Conservation (phyloP, 2,329 filamentous ascomycete genomes). For the Pestalotiopsis sp. region DNA sequence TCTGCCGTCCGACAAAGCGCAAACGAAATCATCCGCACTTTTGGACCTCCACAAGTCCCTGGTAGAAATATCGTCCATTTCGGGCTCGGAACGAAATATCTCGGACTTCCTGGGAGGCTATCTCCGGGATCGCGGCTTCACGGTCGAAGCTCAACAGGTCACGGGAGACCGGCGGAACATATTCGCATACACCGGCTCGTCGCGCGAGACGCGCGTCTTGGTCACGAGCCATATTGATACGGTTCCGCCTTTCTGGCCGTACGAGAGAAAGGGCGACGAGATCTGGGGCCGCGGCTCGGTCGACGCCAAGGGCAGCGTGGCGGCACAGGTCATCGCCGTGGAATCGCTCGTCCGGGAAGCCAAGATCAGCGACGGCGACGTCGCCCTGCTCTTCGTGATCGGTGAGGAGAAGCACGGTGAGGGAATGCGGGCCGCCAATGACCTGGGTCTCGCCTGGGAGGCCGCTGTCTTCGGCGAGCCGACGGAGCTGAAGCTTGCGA, state of each 20-base stretch:
- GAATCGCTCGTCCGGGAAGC: conserved; percentile 37
- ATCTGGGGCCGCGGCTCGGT: conserved; percentile 14
- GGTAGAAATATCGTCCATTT: conserved; percentile 5
- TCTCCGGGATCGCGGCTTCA: conserved; percentile 6
- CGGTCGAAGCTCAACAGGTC: conserved; percentile 3
- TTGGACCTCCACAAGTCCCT: conserved; percentile 3
- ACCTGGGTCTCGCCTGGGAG: conserved; percentile 53
- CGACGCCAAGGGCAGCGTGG: conserved; percentile 35
- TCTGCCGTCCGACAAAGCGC: not conserved
- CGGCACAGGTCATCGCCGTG: conserved; percentile 59
- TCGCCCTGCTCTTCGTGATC: conserved; percentile 55
- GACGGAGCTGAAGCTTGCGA: conserved; percentile 69
- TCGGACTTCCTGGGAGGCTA: conserved; percentile 7
- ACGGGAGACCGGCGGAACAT: conserved; percentile 52
- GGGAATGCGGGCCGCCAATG: conserved; percentile 61
- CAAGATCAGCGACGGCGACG: conserved; percentile 40
- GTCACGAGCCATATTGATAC: conserved; percentile 69
- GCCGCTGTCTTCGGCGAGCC: conserved; percentile 75
- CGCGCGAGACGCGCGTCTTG: conserved; percentile 50
- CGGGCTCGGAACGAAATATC: not conserved
- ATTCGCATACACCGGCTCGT: conserved; percentile 57
- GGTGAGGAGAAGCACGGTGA: conserved; percentile 70
- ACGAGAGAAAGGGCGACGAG: conserved; percentile 18
- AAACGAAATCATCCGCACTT: not conserved
- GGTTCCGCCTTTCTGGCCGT: conserved; percentile 53